Evolutionary conservation across 2,329 filamentous ascomycete species (phyloP).

Genomic region (Aspergillus chevalieri): DNA sequence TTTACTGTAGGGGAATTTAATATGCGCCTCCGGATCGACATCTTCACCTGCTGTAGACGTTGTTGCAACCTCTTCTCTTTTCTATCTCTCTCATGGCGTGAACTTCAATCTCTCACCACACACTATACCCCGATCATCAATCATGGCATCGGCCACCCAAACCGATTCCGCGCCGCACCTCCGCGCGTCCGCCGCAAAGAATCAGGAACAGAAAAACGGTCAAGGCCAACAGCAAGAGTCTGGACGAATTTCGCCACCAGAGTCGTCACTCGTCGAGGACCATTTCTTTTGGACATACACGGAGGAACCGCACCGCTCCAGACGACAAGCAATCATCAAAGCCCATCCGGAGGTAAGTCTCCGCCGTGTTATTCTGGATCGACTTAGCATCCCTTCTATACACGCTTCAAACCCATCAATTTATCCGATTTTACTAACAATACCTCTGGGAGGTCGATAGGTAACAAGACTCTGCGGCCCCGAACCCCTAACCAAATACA

Average conservation of each 20-base stretch:
- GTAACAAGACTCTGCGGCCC: constrained; percentile 95
- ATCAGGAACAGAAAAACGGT: constrained; percentile 11
- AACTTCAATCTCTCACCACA: constrained; percentile 5
- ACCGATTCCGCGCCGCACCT: constrained; percentile 27
- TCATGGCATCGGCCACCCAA: constrained; percentile 27
- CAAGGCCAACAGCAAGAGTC: constrained; percentile 18
- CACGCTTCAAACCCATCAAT: neutral
- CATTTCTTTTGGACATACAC: constrained; percentile 99
- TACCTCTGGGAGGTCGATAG: constrained; percentile 41
- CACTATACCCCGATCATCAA: constrained; percentile 4
- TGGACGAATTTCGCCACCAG: constrained; percentile 25
- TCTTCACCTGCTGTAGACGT: constrained; percentile 1
- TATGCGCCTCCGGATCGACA: constrained; percentile 7
- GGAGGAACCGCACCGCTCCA: constrained; percentile 89
- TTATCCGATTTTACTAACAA: constrained; percentile 5
- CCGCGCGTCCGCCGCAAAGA: constrained; percentile 27
- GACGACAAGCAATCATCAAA: constrained; percentile 92
- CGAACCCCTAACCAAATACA: constrained; percentile 90
- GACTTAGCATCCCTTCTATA: constrained; percentile 1
- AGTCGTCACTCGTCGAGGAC: constrained; percentile 36
- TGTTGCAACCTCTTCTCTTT: neutral
- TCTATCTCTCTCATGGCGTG: constrained; percentile 14
- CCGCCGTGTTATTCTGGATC: neutral
- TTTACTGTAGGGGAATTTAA: constrained; percentile 16
- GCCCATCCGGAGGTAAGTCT: constrained; percentile 79